A percentile compares a stretch with the other conserved stretches of the same genome.
Conservation (phyloP, 2,329 filamentous ascomycete genomes). For the Penicillium sp. region DNA sequence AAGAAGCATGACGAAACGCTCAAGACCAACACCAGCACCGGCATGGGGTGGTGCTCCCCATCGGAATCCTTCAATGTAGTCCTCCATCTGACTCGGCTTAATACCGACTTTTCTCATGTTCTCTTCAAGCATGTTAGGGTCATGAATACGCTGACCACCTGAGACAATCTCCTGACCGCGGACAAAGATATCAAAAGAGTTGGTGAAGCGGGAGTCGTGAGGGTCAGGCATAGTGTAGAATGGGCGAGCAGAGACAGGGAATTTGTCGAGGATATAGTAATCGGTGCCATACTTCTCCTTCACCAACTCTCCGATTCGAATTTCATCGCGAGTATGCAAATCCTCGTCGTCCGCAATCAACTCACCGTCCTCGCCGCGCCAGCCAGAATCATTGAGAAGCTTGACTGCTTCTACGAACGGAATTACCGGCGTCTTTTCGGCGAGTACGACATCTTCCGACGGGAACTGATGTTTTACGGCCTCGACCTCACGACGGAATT, state of each 20-base stretch:
- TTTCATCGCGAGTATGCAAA: slow-evolving; percentile 79
- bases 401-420: slow-evolving; percentile 74
- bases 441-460: slow-evolving; percentile 79
- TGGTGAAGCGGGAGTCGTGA: slow-evolving; percentile 68
- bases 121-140: slow-evolving; percentile 67
- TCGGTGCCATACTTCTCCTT: slow-evolving; percentile 84
- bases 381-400: slow-evolving; percentile 74
- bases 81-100: slow-evolving; percentile 76
- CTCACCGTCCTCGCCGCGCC: slow-evolving; percentile 73
- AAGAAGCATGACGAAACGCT: slow-evolving; percentile 82
- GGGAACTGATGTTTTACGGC: slow-evolving; percentile 79
- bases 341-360: slow-evolving; percentile 70
- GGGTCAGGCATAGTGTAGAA: slow-evolving; percentile 89
- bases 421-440: slow-evolving; percentile 79
- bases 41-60: slow-evolving; percentile 86
- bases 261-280: slow-evolving; percentile 93
- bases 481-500: slow-evolving; percentile 69
- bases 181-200: slow-evolving; percentile 93
- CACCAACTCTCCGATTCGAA: slow-evolving; percentile 76
- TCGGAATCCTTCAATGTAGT: slow-evolving; percentile 84
- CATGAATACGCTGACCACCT: slow-evolving; percentile 89
- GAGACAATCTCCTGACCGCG: slow-evolving; percentile 90
- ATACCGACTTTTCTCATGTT: slow-evolving; percentile 75
- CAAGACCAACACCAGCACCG: slow-evolving; percentile 83
- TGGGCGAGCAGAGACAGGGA: slow-evolving; percentile 75